Base-by-base conservation (phyloP, 2,329 filamentous ascomycete genomes). In the Fusarium paranaense region DNA sequence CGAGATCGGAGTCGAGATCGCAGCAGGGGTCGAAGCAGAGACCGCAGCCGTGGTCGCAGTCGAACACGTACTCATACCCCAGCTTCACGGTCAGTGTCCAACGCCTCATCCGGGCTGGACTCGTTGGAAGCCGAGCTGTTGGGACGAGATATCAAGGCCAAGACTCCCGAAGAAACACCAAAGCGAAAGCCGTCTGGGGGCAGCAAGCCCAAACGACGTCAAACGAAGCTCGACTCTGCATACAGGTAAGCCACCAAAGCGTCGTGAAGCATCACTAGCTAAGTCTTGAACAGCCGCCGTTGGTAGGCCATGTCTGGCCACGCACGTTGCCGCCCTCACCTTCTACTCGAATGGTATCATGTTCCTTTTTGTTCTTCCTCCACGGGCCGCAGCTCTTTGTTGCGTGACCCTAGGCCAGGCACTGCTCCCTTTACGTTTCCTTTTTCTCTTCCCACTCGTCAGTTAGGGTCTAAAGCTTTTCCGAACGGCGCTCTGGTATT, bases 71-170 rank as follows among this genome's bases (percentile, higher is more conserved):
- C 56, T 37, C 76, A 72, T 59, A 80, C 81, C 7, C 74, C 74
- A 27, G 75, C 71, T 18, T 82, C 81, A 6, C 72, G 79, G 32
- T 81, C 79, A 6, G 73, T 79, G 18, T 80, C 80, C 20, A 78
- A 73, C 58, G 78, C 78, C 37, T 82, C 81, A 2, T 84, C 83
- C 11, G 82, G 83, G 9, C 71, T 84, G 47, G 82, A 83, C 65
- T 84, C 81, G 8, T 69, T 84, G 11, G 83, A 84, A 68, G 82
- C 82, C 3, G 83, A 84, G 62, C 79, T 84, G 2, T 72, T 84
- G 1, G 83, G 83, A 37, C 77, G 80, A 13, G 76, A 82, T 14
- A 68, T 71, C 7, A 83, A 81, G 67, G 75, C 78, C 18, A 81
- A 78, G 65, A 78, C 78, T 14, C 72, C 78, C 0, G 77, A 79